Evolutionary conservation across 768 basidiomycete species (phyloP), one percentile per base, ranked within the genome.

Genomic region (Rhodosporidiobolus odoratus): DNA sequence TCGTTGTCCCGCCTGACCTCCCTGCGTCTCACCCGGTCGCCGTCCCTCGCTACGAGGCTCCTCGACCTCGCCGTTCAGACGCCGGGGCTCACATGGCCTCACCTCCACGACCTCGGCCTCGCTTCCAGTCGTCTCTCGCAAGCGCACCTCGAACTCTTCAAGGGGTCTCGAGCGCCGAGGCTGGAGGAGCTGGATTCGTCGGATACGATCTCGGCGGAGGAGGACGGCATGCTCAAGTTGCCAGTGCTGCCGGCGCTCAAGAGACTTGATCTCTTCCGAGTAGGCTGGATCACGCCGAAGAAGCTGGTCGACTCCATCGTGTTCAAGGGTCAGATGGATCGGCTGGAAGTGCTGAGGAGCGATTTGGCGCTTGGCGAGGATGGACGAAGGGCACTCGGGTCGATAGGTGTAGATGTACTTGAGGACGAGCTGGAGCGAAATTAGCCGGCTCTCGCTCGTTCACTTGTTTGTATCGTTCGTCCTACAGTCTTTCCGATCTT

Each of bases 61-160:
- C 27, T 64, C 50, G 19, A 48, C 57, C 40, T 58, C 60, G 50
- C 66, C 17, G 41, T 57, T 37, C 3, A 17, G 32, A 32, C 47
- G 4, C 63, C 47, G 30, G 32, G 25, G 41, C 35, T 32, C 2
- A 3, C 27, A n/a, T 63, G 35, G 5, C 62, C 62, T 17, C n/a
- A 45, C 58, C 62, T 69, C 35, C 19, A 1, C 7, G 2, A n/a
- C 21, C 54, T 68, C 54, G 2, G 2, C 27, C n/a, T 69, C 41
- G 1, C 40, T 6, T 12, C 23, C 21, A 25, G 62, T 0, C 16
- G 16, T 21, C 54, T 65, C 10, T 9, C 9, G 2, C 63, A 56
- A 10, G n/a, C 30, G 19, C 54, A 65, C 34, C 63, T 65, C 63
- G 43, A 34, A 25, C 54, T 57, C 43, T 37, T 65, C 34, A 15